Conservation (phyloP, 202 grass and related monocot genomes). For the Cymbopogon flexuosus region DNA sequence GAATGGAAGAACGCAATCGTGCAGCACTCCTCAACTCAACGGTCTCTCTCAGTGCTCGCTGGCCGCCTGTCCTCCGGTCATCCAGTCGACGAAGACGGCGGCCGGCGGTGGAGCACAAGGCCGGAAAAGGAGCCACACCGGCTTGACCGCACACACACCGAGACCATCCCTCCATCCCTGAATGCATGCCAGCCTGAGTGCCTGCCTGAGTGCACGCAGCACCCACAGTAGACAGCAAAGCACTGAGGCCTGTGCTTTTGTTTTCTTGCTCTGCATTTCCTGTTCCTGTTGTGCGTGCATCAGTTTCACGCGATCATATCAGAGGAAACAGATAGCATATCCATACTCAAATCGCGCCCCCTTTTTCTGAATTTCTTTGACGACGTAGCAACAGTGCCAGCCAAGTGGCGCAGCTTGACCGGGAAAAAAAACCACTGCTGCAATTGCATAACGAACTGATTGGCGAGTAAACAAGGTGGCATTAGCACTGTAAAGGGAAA, state of each 20-base stretch:
- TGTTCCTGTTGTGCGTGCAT: not conserved
- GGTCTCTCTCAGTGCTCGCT: constrained; percentile 13
- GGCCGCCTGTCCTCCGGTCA: not conserved
- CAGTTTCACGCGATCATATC: not conserved
- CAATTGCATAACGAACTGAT: not conserved
- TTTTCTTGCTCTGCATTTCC: not conserved
- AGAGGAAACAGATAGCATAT: constrained; percentile 10
- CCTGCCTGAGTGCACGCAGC: constrained; percentile 8
- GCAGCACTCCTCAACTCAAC: not conserved
- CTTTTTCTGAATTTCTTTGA: not conserved
- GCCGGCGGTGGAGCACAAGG: not conserved
- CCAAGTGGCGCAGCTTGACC: constrained; percentile 20
- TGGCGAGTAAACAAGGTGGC: not conserved
- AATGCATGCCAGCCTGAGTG: no score
- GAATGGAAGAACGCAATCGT: not conserved
- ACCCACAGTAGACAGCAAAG: not conserved
- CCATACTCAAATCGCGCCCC: not conserved
- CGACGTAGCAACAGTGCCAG: not conserved
- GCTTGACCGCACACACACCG: not conserved
- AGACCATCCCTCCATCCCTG: not conserved
- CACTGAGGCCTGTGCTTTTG: not conserved
- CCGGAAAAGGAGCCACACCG: not conserved
- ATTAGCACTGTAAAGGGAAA: constrained; percentile 12
- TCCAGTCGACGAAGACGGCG: not conserved
- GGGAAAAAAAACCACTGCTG: not conserved